These are phyloP conservation scores for Lactarius trivialis DNA, from an alignment of 768 basidiomycete genomes.

Conservation along the genomic window DNA sequence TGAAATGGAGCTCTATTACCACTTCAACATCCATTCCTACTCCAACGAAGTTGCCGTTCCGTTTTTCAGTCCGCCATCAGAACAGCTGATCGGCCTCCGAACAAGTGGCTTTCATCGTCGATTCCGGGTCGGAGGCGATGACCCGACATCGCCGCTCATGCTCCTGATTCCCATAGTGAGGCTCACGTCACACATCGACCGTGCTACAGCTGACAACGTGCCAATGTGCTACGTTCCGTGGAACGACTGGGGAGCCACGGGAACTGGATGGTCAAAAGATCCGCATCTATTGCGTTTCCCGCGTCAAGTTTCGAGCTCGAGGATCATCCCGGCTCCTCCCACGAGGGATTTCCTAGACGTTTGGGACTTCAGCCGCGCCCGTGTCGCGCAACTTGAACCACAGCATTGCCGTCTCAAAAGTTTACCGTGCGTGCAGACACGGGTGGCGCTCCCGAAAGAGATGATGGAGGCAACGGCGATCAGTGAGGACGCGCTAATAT, in stretches of 20 bases:
- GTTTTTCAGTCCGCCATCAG: neutral
- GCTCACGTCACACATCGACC: neutral
- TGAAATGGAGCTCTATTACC: neutral
- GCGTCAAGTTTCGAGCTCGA: neutral
- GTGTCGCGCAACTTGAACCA: neutral
- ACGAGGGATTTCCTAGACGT: neutral
- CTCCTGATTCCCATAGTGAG: constrained; percentile 5
- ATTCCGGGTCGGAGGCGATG: no score
- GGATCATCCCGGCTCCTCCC: neutral
- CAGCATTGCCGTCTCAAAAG: neutral
- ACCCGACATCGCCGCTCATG: neutral
- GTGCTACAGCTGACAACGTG: neutral
- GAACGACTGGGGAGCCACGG: constrained; percentile 10
- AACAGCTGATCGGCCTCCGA: constrained; percentile 6
- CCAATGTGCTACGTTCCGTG: constrained; percentile 1
- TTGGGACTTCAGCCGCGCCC: constrained; percentile 8
- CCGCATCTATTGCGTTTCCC: neutral
- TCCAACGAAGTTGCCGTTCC: constrained; percentile 4
- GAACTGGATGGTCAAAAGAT: neutral
- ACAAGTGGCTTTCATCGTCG: neutral
- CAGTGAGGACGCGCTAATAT: constrained; percentile 12
- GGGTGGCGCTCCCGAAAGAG: neutral
- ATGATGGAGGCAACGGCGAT: neutral
- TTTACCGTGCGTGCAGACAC: neutral
- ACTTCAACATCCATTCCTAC: neutral